Evolutionary conservation across 1,284 basidiomycete genomes (phyloP), one percentile per base, ranked within the genome.

Genomic region (Hemileccinum hortonii): DNA sequence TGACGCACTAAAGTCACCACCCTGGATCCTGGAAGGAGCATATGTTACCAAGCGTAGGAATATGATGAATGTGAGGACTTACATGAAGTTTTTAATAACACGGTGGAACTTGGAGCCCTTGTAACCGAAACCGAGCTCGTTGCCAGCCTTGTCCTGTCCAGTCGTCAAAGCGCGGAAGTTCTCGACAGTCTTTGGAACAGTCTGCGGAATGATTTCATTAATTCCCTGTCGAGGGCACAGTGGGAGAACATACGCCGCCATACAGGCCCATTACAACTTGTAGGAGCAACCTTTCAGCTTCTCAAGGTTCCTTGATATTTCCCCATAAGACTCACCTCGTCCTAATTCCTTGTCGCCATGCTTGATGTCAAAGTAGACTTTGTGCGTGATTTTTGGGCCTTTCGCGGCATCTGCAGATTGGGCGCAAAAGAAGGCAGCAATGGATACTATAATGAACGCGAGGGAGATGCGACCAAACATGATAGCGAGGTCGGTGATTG

Each of bases 31-130:
- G 47, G 38, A 46, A 29, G 21, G 8, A 47, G 30, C 52, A 29
- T 3, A 16, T 52, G 30, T 59, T 4, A 52, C 10, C 11, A 29
- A 35, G 18, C n/a, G 40, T 11, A 35, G 50, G 11, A 38, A 35
- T 4, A 52, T 2, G 26, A 15, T 32, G 36, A 19, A 44, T 18
- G 12, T 29, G 29, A 35, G 2, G 29, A 56, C 80, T 59, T 48
- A 84, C 97, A 99, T 99, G 69, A 99, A 99, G 72, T 98, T 91
- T 69, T 92, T 91, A 67, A 99, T 99, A 55, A 99, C 86, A 60
- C 97, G 90, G 69, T 99, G 97, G 83, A 99, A 98, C 66, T 96
- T 90, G 57, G 97, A 87, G 40, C 88, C 89, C 71, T 99, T 95
- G 78, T 92, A 99, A n/a, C 84, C 86, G 59, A 74, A 83, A 11